phyloP scores from a whole-genome alignment of 2,329 filamentous ascomycete species.

The Colletotrichum costaricense region DNA sequence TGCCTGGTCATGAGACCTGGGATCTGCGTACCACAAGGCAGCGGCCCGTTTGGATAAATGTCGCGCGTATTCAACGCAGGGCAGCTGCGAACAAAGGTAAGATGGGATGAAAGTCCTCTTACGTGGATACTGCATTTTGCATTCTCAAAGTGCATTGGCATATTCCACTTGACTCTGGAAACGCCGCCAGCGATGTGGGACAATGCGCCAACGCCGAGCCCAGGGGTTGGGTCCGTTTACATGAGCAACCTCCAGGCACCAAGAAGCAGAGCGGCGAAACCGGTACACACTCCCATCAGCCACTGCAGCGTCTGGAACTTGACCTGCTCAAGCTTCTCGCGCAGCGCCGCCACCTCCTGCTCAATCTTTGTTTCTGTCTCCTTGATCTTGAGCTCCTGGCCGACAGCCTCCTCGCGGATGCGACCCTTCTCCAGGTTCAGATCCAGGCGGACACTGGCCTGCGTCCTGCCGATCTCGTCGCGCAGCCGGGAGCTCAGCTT shows the following conservation, averaged over 20 bases:
- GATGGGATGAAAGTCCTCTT: neutral
- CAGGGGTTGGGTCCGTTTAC: slow-evolving; percentile 50
- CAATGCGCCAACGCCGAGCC: neutral
- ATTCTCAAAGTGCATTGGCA: neutral
- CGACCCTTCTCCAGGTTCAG: slow-evolving; percentile 96
- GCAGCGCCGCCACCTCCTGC: slow-evolving; percentile 90
- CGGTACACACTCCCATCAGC: slow-evolving; percentile 87
- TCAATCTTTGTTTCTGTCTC: slow-evolving; percentile 99
- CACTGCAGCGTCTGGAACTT: slow-evolving; percentile 99
- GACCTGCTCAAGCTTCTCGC: slow-evolving; percentile 94
- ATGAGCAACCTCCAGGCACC: slow-evolving; percentile 79
- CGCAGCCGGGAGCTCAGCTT: slow-evolving; percentile 90
- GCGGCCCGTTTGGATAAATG: neutral
- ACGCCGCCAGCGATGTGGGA: neutral
- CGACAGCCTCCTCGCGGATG: slow-evolving; percentile 95
- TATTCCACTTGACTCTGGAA: neutral
- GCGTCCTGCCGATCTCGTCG: slow-evolving; percentile 94
- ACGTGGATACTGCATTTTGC: neutral
- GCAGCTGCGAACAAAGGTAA: neutral
- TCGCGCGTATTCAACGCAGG: neutral
- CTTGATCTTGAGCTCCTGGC: slow-evolving; percentile 97
- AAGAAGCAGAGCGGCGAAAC: slow-evolving; percentile 73
- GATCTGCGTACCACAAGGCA: neutral
- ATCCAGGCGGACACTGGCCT: slow-evolving; percentile 91
- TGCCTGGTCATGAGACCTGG: neutral